Conservation (phyloP, 768 basidiomycete species). For the Filobasidium wieringae region DNA sequence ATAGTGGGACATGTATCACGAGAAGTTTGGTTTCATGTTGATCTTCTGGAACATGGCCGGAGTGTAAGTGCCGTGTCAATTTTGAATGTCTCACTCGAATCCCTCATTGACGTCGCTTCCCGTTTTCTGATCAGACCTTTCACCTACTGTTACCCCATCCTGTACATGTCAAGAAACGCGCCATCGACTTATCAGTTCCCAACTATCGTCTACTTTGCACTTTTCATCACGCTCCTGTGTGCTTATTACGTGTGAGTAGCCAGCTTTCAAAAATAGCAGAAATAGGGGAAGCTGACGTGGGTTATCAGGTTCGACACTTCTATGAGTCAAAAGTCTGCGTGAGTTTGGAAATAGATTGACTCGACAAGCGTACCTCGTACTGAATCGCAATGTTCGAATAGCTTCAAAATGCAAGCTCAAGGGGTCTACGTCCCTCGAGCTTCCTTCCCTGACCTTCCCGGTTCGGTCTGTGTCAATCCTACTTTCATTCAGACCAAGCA, state of each 20-base stretch:
- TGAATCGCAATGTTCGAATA: neutral
- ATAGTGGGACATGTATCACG: constrained; percentile 99
- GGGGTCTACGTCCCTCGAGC: constrained; percentile 73
- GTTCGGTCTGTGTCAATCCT: constrained; percentile 70
- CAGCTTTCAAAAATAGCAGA: neutral
- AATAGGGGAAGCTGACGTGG: neutral
- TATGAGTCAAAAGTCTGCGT: constrained; percentile 83
- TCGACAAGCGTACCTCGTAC: neutral
- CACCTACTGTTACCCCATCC: constrained; percentile 91
- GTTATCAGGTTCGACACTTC: constrained; percentile 70
- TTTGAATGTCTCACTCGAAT: neutral
- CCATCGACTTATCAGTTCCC: constrained; percentile 78
- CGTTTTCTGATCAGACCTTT: constrained; percentile 28
- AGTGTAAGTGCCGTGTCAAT: constrained; percentile 24
- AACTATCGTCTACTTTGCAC: constrained; percentile 55
- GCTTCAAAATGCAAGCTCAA: constrained; percentile 93
- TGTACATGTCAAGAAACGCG: constrained; percentile 94
- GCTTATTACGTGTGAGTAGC: constrained; percentile 70
- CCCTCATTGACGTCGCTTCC: neutral
- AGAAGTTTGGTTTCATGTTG: constrained; percentile 90
- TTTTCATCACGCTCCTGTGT: constrained; percentile 64
- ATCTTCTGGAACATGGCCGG: constrained; percentile 67
- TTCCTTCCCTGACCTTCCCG: constrained; percentile 87
- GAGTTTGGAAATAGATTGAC: neutral
- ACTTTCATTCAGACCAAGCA: constrained; percentile 85